Conservation (phyloP, 1,284 basidiomycete genomes). For the Bondarzewia mesenterica region DNA sequence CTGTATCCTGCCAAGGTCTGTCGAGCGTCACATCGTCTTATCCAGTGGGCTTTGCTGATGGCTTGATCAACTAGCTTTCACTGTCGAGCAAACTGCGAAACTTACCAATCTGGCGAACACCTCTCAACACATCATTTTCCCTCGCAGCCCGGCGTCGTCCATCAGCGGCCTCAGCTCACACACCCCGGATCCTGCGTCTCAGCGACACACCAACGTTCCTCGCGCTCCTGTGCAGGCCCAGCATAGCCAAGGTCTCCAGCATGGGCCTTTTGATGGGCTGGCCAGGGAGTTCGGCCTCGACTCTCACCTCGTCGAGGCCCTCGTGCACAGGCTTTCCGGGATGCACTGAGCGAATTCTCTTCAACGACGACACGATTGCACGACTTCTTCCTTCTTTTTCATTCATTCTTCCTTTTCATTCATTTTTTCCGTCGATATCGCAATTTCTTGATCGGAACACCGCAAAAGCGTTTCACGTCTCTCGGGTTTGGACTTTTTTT, state of each 20-base stretch:
- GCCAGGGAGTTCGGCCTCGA: conserved; percentile 70
- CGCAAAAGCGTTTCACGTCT: background rate
- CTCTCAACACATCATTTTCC: conserved; percentile 11
- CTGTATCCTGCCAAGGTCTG: conserved; percentile 49
- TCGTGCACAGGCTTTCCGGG: conserved; percentile 48
- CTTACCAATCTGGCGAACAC: conserved; percentile 27
- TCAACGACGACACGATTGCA: background rate
- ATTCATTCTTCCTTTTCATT: background rate
- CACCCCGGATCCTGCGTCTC: conserved; percentile 6
- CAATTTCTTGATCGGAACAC: background rate
- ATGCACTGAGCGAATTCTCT: conserved; percentile 17
- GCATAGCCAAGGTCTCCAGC: conserved; percentile 1
- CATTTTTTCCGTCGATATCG: background rate
- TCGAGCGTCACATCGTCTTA: background rate
- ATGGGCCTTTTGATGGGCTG: conserved; percentile 34
- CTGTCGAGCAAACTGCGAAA: conserved; percentile 43
- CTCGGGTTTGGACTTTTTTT: conserved; percentile 1
- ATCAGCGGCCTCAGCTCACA: conserved; percentile 18
- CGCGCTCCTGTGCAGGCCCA: conserved; percentile 4
- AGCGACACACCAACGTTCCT: conserved; percentile 1
- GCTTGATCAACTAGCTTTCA: conserved; percentile 42
- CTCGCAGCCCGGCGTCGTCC: conserved; percentile 17
- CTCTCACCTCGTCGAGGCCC: conserved; percentile 56
- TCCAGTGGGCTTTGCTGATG: background rate
- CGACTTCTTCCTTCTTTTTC: background rate